These are phyloP conservation scores for Phellinidium pouzarii DNA, from an alignment of 1,284 basidiomycete species.

Conservation along the genomic window DNA sequence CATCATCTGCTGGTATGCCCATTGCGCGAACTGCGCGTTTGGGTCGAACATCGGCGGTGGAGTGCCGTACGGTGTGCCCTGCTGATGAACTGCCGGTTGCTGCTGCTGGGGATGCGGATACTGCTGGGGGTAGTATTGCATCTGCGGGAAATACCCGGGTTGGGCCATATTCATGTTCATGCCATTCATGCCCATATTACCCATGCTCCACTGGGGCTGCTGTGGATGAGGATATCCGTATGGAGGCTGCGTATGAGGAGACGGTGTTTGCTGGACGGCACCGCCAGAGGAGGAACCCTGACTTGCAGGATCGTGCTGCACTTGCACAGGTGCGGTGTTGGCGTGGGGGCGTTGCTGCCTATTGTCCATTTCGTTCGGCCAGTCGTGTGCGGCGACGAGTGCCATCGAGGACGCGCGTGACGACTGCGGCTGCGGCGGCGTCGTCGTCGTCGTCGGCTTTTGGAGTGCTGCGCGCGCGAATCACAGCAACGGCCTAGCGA, in stretches of 20 bases:
- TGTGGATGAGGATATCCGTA: slow-evolving; percentile 13
- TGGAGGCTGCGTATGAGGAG: slow-evolving; percentile 15
- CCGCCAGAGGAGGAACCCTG: neutral
- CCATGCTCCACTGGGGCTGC: slow-evolving; percentile 14
- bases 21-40: slow-evolving; percentile 72
- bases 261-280: slow-evolving; percentile 5
- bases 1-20: slow-evolving; percentile 86
- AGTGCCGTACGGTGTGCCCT: slow-evolving; percentile 29
- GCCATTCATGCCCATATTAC: slow-evolving; percentile 13
- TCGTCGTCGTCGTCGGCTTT: neutral
- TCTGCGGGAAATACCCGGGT: slow-evolving; percentile 17
- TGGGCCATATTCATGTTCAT: slow-evolving; percentile 12
- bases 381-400: slow-evolving; percentile 20
- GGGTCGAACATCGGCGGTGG: slow-evolving; percentile 58
- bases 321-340: slow-evolving; percentile 3
- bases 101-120: slow-evolving; percentile 35
- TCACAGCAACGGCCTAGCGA: neutral
- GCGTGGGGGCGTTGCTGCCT: slow-evolving; percentile 19
- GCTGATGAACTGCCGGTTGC: slow-evolving; percentile 26
- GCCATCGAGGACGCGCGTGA: slow-evolving; percentile 17
- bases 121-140: slow-evolving; percentile 31
- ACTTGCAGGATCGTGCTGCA: slow-evolving; percentile 4
- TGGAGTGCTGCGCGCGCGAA: neutral
- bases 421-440: neutral
- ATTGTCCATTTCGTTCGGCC: slow-evolving; percentile 20